A percentile compares a stretch with the other conserved stretches of the same genome.
phyloP scores from a whole-genome alignment of 768 basidiomycete genomes.

The Termitomyces titanicus region DNA sequence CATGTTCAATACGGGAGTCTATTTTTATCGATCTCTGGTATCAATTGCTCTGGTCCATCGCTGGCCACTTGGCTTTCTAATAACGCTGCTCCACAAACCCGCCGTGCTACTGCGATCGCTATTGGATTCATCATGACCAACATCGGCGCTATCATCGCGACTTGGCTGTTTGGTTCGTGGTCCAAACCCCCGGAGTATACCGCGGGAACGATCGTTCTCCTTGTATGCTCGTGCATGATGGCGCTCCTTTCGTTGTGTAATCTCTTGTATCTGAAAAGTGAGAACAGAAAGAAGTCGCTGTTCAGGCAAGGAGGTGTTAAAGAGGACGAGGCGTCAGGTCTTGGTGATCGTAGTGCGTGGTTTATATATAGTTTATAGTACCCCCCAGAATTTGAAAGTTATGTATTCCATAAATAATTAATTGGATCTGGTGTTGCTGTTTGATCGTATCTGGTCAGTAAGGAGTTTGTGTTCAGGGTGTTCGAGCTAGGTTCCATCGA shows the following conservation, averaged over 20 bases:
- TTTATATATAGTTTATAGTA: constrained; percentile 14
- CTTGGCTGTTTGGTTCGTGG: constrained; percentile 50
- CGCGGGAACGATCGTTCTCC: constrained; percentile 37
- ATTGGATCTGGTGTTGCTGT: no score
- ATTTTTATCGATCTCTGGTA: constrained; percentile 40
- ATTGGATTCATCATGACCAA: constrained; percentile 39
- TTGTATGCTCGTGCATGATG: constrained; percentile 36
- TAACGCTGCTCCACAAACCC: constrained; percentile 43
- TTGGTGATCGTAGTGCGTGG: constrained; percentile 51
- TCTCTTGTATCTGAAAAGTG: constrained; percentile 31
- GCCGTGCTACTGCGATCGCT: constrained; percentile 46
- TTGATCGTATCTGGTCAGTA: no score
- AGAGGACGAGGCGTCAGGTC: constrained; percentile 32
- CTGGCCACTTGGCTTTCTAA: constrained; percentile 46
- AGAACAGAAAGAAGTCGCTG: constrained; percentile 41
- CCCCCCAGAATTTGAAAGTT: no score
- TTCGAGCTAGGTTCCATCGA: no score
- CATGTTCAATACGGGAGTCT: constrained; percentile 40
- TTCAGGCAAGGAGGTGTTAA: constrained; percentile 25
- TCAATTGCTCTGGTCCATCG: constrained; percentile 37
- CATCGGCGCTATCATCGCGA: constrained; percentile 47
- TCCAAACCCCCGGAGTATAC: constrained; percentile 46
- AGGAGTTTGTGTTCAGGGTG: no score
- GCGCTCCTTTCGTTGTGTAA: constrained; percentile 30
- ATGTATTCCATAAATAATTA: no score